phyloP scores from a whole-genome alignment of 495 filamentous ascomycete species.

The Beverwykella pulmonaria region DNA sequence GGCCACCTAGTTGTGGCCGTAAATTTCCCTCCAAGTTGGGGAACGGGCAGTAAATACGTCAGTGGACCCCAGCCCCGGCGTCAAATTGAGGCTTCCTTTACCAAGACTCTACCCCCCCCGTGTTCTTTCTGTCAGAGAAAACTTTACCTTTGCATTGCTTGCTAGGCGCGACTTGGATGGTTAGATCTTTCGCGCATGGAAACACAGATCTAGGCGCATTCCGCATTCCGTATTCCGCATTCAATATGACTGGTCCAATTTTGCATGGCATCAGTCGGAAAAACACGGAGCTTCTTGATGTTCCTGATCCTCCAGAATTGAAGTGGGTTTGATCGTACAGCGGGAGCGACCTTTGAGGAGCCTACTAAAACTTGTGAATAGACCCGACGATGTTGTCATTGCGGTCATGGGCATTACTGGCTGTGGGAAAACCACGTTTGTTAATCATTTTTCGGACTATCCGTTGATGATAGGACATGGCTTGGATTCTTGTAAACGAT shows the following conservation, averaged over 20 bases:
- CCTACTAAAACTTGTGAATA: neutral
- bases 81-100: too few species aligned
- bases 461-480: slow-evolving; percentile 12
- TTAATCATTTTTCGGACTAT: slow-evolving; percentile 17
- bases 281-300: neutral
- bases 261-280: neutral
- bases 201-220: too few species aligned
- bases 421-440: slow-evolving; percentile 23
- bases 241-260: neutral
- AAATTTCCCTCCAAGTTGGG: too few species aligned
- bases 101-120: too few species aligned
- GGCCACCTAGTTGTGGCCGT: too few species aligned
- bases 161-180: too few species aligned
- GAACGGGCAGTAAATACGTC: too few species aligned
- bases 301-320: neutral
- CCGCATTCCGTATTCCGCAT: too few species aligned
- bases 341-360: neutral
- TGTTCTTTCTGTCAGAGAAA: too few species aligned
- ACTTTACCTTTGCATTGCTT: too few species aligned
- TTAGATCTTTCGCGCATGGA: too few species aligned
- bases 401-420: slow-evolving; percentile 42
- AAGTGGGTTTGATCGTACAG: neutral
- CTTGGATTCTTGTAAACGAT: slow-evolving; percentile 21
- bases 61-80: too few species aligned
- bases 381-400: slow-evolving; percentile 35